Base-by-base conservation (phyloP, 1,284 basidiomycete species). In the Blastosporella zonata region DNA sequence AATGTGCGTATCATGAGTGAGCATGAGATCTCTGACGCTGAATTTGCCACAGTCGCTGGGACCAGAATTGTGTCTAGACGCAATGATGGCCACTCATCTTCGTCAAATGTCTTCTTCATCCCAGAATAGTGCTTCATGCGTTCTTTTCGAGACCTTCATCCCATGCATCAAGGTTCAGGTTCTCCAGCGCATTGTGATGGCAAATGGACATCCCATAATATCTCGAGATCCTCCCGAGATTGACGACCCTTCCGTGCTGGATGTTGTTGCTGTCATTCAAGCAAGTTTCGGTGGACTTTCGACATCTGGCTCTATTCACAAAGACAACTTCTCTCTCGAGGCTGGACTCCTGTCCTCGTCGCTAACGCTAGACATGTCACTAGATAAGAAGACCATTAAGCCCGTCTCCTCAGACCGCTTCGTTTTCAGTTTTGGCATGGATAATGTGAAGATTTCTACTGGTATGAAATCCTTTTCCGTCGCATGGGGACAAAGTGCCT, bases 11-110 rank as follows among this genome's bases (percentile, higher is more conserved):
- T 41, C 38, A 18, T 18, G 39, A 43, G 18, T 36, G 25, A n/a
- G 49, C 28, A 37, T 17, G 22, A 22, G 37, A 10, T 27, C 46
- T 44, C 23, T 18, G 13, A 17, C 33, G 23, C 41, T 42, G 23
- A 66, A 55, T 50, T 33, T 44, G 22, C 33, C 20, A 28, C 48
- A 78, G 76, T 54, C 54, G 28, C 55, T 67, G 20, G 67, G 72
- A 29, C 68, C 75, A 13, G 79, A 80, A 53, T 61, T 78, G 20
- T 63, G 55, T 36, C 59, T 84, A 25, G 82, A 84, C 50, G 60
- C 60, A 12, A 57, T 79, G 43, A 62, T 81, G 58, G 63, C 64
- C 2, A 56, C 55, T 20, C 71, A 74, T 54, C 57, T 79, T 15
- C 59, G 59, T 36, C 55, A 52, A 31, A 61, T 72, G 49, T 50